Evolutionary conservation across 371 early-diverging fungal genomes (phyloP).

Genomic region (Actinomortierella ambigua): DNA sequence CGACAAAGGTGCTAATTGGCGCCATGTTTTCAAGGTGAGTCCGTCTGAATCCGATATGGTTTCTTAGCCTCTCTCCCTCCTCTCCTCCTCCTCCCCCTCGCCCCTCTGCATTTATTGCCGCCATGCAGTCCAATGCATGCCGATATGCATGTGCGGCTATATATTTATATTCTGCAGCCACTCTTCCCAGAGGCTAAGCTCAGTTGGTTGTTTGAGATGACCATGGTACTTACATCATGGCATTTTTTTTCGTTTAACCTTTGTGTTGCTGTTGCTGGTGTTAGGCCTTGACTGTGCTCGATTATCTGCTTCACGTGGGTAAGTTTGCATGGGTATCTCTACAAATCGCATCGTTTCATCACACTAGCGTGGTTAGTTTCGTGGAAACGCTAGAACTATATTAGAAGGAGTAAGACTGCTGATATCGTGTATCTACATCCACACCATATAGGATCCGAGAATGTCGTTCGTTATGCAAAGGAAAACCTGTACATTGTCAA

Average conservation of each 20-base stretch:
- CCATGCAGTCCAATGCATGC: no score
- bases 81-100: background rate
- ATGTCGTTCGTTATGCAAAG: conserved; percentile 86
- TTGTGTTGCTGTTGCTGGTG: background rate
- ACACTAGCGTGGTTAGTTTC: no score
- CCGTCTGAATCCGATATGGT: conserved; percentile 3
- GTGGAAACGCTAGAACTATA: background rate
- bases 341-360: no score
- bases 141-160: no score
- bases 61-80: background rate
- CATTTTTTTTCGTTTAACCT: background rate
- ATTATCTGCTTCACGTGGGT: conserved; percentile 45
- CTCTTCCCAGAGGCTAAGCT: background rate
- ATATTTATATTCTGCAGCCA: background rate
- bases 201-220: background rate
- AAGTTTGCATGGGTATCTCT: conserved; percentile 3
- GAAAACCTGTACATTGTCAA: conserved; percentile 92
- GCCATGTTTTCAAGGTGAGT: conserved; percentile 95
- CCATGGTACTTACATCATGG: background rate
- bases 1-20: conserved; percentile 97
- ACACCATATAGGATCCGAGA: conserved; percentile 75
- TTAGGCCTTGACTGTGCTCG: conserved; percentile 62
- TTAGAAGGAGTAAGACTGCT: background rate
- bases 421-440: background rate
- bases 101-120: no score